Percentiles rank a stretch among this genome's conserved stretches.
These are phyloP conservation scores for Trypanosoma lewisi DNA, from an alignment of 208 protist genomes.

Conservation along the genomic window DNA sequence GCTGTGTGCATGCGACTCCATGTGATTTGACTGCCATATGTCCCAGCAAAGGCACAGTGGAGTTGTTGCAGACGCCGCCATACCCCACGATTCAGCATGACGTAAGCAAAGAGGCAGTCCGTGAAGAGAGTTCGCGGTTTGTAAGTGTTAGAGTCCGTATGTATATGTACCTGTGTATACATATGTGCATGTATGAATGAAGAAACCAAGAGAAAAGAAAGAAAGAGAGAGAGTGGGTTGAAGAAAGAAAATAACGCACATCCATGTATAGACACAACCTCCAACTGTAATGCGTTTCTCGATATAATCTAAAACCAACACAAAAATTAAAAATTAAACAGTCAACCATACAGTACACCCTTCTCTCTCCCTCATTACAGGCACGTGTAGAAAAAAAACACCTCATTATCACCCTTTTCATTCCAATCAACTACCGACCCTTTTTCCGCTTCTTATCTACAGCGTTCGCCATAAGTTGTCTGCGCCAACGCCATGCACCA, in stretches of 20 bases:
- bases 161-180: conserved; percentile 9
- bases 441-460: conserved; percentile 1
- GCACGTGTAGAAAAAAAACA: background rate
- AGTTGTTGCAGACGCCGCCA: background rate
- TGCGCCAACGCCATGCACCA: conserved; percentile 42
- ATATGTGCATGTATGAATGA: conserved; percentile 18
- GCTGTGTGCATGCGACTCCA: background rate
- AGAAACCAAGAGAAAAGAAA: conserved; percentile 1
- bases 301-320: background rate
- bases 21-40: background rate
- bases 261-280: background rate
- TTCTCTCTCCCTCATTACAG: background rate
- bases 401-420: background rate
- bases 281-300: background rate
- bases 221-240: too few species aligned
- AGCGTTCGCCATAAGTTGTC: background rate
- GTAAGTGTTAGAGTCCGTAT: background rate
- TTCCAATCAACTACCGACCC: background rate
- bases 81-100: background rate
- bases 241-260: background rate
- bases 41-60: background rate
- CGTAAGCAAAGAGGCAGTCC: background rate
- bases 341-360: background rate
- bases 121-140: background rate
- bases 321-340: conserved; percentile 4